phyloP scores from a whole-genome alignment of 345 rosid genomes.

The Populus deltoides region DNA sequence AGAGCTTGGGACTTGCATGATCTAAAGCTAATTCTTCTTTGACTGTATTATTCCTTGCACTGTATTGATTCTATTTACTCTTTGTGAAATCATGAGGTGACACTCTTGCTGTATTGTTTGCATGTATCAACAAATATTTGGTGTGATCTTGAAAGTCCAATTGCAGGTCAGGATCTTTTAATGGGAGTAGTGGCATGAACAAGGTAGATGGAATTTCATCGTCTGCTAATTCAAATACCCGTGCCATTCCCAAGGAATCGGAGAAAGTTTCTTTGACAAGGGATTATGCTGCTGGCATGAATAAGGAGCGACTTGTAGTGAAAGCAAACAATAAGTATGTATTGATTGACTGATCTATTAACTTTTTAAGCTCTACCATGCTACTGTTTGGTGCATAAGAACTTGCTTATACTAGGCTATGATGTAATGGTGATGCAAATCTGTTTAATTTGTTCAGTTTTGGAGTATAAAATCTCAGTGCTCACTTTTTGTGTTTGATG shows the following conservation, averaged over 20 bases:
- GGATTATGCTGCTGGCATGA: conserved; percentile 34
- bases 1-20: background rate
- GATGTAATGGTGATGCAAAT: background rate
- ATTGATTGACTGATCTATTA: background rate
- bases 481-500: conserved; percentile 2
- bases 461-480: background rate
- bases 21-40: background rate
- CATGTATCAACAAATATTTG: background rate
- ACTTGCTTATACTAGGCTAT: background rate
- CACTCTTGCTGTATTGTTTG: background rate
- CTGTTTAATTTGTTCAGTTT: conserved; percentile 1
- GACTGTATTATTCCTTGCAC: background rate
- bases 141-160: conserved; percentile 1
- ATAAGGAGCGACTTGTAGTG: conserved; percentile 39
- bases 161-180: conserved; percentile 44
- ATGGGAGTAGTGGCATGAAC: conserved; percentile 29
- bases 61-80: background rate
- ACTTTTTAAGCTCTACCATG: background rate
- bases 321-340: conserved; percentile 50
- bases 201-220: conserved; percentile 34
- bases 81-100: background rate
- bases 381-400: background rate
- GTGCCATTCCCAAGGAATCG: conserved; percentile 33
- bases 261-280: conserved; percentile 44
- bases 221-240: conserved; percentile 28